Evolutionary conservation across 495 filamentous ascomycete genomes (phyloP).

Genomic region (Xylaria telfairii): DNA sequence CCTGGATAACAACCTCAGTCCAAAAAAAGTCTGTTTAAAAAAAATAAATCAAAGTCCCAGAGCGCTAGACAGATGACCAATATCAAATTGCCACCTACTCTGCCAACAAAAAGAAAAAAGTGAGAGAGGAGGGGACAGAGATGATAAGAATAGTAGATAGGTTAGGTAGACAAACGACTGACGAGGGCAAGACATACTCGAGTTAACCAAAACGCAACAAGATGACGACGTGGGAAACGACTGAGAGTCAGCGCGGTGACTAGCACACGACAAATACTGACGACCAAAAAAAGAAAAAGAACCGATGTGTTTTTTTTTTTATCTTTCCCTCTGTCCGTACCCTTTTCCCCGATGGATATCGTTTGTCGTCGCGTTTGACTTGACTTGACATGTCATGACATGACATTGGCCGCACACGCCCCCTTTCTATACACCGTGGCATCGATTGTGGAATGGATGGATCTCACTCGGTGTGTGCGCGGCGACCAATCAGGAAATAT

Average conservation of each 20-base stretch:
- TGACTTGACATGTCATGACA: too few species aligned
- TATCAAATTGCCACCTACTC: slow-evolving; percentile 6
- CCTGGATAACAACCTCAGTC: neutral
- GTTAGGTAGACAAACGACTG: neutral
- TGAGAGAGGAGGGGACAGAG: neutral
- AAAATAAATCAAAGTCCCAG: neutral
- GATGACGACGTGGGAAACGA: neutral
- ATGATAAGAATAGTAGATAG: too few species aligned
- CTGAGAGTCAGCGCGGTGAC: neutral
- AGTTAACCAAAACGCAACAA: slow-evolving; percentile 7
- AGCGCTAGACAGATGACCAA: neutral
- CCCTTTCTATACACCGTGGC: neutral
- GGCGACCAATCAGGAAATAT: neutral
- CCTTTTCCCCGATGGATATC: neutral
- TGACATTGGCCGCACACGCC: too few species aligned
- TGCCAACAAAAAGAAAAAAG: neutral
- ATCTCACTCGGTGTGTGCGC: neutral
- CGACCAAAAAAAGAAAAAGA: neutral
- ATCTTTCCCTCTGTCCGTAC: neutral
- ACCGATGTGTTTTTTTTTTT: neutral
- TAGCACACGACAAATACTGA: neutral
- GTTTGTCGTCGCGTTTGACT: neutral
- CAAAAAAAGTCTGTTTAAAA: too few species aligned
- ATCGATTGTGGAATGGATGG: neutral
- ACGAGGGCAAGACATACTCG: neutral